Conservation (phyloP, 176 grass and related monocot genomes). For the Musa troglodytarum region DNA sequence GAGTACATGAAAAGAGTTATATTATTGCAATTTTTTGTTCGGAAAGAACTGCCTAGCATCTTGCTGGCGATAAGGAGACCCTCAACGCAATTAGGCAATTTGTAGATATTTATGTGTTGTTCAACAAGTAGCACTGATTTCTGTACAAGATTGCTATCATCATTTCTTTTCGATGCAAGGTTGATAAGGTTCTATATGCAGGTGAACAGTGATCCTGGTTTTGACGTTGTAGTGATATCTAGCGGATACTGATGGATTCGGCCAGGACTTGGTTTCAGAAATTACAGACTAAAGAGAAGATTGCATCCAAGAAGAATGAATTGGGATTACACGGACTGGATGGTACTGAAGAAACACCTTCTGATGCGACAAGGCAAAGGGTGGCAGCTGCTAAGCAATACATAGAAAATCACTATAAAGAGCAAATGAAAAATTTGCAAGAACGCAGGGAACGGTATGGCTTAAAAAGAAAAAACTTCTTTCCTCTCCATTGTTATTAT, state of each 20-base stretch:
- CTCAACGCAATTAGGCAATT: background rate
- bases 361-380: slow-evolving; percentile 72
- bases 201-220: background rate
- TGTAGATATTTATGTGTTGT: background rate
- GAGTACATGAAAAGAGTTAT: background rate
- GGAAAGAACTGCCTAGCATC: background rate
- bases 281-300: slow-evolving; percentile 84
- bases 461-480: background rate
- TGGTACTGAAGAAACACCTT: slow-evolving; percentile 46
- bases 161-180: background rate
- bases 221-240: background rate
- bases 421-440: slow-evolving; percentile 85
- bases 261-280: slow-evolving; percentile 95
- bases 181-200: background rate
- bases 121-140: background rate
- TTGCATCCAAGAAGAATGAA: slow-evolving; percentile 74
- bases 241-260: slow-evolving; percentile 47
- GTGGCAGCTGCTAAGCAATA: slow-evolving; percentile 78
- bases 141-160: background rate
- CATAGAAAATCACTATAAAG: slow-evolving; percentile 99
- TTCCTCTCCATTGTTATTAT: background rate
- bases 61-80: background rate
- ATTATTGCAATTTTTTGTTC: background rate
- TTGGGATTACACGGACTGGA: slow-evolving; percentile 55
- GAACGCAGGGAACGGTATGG: slow-evolving; percentile 56